Evolutionary conservation across 1,139 yeast genomes (phyloP), one percentile per base, ranked within the genome.

Genomic region (Yamadazyma dushanensis): DNA sequence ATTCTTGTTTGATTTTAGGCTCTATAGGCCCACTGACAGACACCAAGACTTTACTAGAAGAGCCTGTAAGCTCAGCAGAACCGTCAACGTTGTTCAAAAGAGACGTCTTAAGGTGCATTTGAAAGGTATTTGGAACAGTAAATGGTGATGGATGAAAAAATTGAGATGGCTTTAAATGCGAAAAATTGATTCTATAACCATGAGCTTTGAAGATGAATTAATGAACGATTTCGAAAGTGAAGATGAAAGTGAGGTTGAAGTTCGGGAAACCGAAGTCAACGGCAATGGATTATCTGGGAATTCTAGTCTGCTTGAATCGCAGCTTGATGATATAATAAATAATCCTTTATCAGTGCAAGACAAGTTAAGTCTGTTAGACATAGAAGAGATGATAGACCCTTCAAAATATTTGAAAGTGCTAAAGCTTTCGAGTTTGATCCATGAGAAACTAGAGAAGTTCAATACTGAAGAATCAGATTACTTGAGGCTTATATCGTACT

Each of bases 21-120:
- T 90, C 97, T 31, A 90, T 74, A 1, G 98, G 98, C 0, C 98
- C 98, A 1, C 90, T 76, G 1, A 90, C 90, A 0, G 96, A 80
- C 28, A 83, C 79, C 3, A 88, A 59, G 6, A 85, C 80, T 44
- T 77, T 76, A 1, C 87, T 78, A 16, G 56, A 59, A 6, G 71
- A 75, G 16, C 65, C 56, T 16, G 61, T 54, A 45, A 83, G 66
- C 32, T 75, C 76, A 0, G 94, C 81, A 2, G 95, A 86, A 2
- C 97, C 97, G 56, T 87, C 96, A 1, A 81, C 90, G 43, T 79
- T 74, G 34, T 64, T 59, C 36, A 85, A 57, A 3, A 71, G 31
- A 8, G 69, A 57, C 3, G 66, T 56, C n/a, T 50, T 46, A 5
- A 57, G 32, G 15, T 36, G 28, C 45, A 46, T 43, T 23, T 8